Evolutionary conservation across 495 filamentous ascomycete species (phyloP).

Genomic region (Friedmanniomyces simplex): DNA sequence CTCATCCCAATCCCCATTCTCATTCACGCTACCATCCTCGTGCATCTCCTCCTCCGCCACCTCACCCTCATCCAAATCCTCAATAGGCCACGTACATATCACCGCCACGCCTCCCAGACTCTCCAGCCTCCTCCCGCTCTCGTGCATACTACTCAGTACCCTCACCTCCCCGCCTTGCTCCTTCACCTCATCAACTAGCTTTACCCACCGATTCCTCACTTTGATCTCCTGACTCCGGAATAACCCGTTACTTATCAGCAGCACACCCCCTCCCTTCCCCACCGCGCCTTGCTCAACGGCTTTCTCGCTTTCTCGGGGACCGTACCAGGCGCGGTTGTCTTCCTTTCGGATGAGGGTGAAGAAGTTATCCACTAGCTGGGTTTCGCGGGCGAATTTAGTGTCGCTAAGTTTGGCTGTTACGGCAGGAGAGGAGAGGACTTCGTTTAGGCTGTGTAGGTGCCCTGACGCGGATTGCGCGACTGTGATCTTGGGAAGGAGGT

Average conservation of each 20-base stretch:
- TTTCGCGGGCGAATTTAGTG: constrained; percentile 79
- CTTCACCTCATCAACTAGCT: constrained; percentile 82
- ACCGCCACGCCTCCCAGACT: constrained; percentile 79
- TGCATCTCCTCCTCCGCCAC: background rate
- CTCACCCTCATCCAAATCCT: constrained; percentile 47
- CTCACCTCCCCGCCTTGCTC: constrained; percentile 80
- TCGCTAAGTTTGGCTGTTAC: constrained; percentile 66
- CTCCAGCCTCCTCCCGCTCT: constrained; percentile 82
- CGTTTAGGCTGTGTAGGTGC: constrained; percentile 73
- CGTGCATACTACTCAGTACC: constrained; percentile 82
- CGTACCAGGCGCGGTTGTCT: constrained; percentile 87
- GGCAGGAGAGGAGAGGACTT: constrained; percentile 69
- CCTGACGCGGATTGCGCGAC: constrained; percentile 79
- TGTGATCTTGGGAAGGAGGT: constrained; percentile 42
- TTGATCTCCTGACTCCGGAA: constrained; percentile 78
- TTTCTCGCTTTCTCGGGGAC: constrained; percentile 69
- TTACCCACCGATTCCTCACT: constrained; percentile 70
- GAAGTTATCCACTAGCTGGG: constrained; percentile 77
- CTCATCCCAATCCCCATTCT: background rate
- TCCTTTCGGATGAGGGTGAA: constrained; percentile 69
- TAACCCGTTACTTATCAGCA: constrained; percentile 75
- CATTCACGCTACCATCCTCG: background rate
- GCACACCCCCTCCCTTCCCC: constrained; percentile 67
- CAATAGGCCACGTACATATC: constrained; percentile 78
- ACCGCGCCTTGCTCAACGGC: constrained; percentile 86